Conservation (phyloP, 345 rosid species). For the Hevea brasiliensis region DNA sequence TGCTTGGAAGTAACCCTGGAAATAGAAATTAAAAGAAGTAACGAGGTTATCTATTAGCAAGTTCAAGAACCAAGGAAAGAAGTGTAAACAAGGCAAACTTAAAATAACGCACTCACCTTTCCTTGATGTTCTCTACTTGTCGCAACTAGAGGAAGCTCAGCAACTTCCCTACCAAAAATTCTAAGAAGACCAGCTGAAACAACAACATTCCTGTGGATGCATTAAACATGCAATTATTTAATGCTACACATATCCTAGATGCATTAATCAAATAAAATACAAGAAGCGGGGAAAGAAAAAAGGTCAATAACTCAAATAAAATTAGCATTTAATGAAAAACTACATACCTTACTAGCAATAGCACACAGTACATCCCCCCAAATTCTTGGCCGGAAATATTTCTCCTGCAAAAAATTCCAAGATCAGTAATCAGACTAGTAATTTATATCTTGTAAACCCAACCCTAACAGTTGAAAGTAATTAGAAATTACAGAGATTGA, state of each 20-base stretch:
- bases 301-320: background rate
- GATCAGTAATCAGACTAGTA: constrained; percentile 8
- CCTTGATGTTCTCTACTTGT: constrained; percentile 89
- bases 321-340: background rate
- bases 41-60: background rate
- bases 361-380: constrained; percentile 84
- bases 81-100: background rate
- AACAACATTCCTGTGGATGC: constrained; percentile 65
- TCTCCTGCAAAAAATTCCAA: constrained; percentile 54
- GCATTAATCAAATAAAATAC: background rate
- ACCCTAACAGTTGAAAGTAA: background rate
- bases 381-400: constrained; percentile 99
- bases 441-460: background rate
- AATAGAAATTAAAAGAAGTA: constrained; percentile 1
- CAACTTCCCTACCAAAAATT: constrained; percentile 84
- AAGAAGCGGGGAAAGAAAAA: background rate
- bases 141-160: constrained; percentile 97
- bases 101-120: constrained; percentile 49
- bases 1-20: constrained; percentile 90
- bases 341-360: constrained; percentile 71
- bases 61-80: background rate
- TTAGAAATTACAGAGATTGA: background rate
- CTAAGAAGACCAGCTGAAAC: constrained; percentile 96
- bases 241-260: background rate
- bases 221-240: constrained; percentile 4